Percentiles rank a stretch among this genome's conserved stretches.
phyloP scores from a whole-genome alignment of 148 eudicot species.

The Rhododendron williamsianum region DNA sequence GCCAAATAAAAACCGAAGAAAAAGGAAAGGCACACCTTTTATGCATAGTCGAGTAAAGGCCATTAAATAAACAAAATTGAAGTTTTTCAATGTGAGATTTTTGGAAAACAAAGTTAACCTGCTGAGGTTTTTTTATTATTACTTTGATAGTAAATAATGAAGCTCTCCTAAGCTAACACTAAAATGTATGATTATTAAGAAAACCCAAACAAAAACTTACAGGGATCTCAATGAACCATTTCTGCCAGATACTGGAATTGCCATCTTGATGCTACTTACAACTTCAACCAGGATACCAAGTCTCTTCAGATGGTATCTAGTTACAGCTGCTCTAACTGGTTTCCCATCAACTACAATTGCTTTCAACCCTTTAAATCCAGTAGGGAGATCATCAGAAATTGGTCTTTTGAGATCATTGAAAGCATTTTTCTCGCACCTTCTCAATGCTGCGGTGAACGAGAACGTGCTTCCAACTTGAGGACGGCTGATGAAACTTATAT shows the following conservation, averaged over 20 bases:
- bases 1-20: neutral
- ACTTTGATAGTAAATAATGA: neutral
- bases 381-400: slow-evolving; percentile 30
- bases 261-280: slow-evolving; percentile 32
- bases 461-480: slow-evolving; percentile 62
- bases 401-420: slow-evolving; percentile 27
- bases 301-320: slow-evolving; percentile 57
- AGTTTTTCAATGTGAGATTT: neutral
- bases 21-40: neutral
- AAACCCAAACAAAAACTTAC: slow-evolving; percentile 25
- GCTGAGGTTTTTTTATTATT: neutral
- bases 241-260: slow-evolving; percentile 24
- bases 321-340: slow-evolving; percentile 55
- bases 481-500: slow-evolving; percentile 49
- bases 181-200: neutral
- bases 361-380: slow-evolving; percentile 44
- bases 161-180: neutral
- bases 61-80: neutral
- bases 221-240: slow-evolving; percentile 24
- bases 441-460: slow-evolving; percentile 43
- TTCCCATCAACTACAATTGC: slow-evolving; percentile 50
- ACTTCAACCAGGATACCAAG: slow-evolving; percentile 50
- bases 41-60: neutral
- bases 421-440: slow-evolving; percentile 28
- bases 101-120: neutral